A percentile compares a stretch with the other conserved stretches of the same genome.
These are phyloP conservation scores for Endothia cerciana DNA, from an alignment of 2,329 filamentous ascomycete species.

Conservation along the genomic window DNA sequence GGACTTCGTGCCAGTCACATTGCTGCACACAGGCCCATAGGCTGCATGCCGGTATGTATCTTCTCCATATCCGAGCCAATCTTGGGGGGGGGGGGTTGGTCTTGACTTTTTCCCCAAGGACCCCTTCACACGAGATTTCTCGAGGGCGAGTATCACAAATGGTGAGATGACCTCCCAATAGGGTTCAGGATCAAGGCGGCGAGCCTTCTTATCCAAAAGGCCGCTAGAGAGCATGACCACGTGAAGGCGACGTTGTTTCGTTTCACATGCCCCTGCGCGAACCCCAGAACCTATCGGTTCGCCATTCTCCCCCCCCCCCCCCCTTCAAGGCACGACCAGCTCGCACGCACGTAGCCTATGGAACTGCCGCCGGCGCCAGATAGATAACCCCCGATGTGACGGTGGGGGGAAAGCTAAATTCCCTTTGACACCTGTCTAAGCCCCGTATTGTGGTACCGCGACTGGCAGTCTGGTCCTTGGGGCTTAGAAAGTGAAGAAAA, in stretches of 20 bases:
- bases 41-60: no score
- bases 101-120: no score
- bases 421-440: background rate
- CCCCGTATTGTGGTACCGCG: background rate
- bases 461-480: background rate
- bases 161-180: background rate
- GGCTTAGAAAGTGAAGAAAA: background rate
- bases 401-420: background rate
- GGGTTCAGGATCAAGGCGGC: no score
- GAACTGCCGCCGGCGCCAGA: background rate
- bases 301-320: background rate
- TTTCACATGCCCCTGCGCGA: background rate
- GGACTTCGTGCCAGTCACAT: background rate
- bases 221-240: background rate
- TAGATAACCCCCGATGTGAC: background rate
- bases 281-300: background rate
- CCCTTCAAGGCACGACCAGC: background rate
- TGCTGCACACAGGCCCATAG: background rate
- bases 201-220: background rate
- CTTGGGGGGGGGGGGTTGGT: no score
- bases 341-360: background rate
- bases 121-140: no score
- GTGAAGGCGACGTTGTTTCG: background rate
- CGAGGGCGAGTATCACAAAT: no score
- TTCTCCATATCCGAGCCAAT: no score